These are phyloP conservation scores for Debaryomyces subglobosus DNA, from an alignment of 1,139 yeast species.

Conservation along the genomic window DNA sequence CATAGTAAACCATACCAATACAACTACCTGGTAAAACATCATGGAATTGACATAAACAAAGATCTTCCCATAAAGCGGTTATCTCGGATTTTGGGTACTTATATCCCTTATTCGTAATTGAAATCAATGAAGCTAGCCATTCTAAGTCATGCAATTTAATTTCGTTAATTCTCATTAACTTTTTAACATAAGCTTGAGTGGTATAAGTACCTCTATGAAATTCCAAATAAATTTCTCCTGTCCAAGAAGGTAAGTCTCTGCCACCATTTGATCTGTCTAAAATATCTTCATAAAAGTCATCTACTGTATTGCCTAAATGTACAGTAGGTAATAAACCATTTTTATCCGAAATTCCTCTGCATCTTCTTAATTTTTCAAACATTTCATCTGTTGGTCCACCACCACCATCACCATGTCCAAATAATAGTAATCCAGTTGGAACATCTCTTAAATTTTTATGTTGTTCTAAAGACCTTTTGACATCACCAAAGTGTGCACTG, in stretches of 20 bases:
- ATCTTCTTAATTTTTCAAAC: slow-evolving; percentile 88
- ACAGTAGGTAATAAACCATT: slow-evolving; percentile 83
- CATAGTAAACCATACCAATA: slow-evolving; percentile 89
- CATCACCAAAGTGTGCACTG: slow-evolving; percentile 89
- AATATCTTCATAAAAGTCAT: slow-evolving; percentile 74
- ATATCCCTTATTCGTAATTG: slow-evolving; percentile 55
- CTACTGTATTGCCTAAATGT: slow-evolving; percentile 74
- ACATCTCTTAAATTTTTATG: slow-evolving; percentile 83
- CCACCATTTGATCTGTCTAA: slow-evolving; percentile 68
- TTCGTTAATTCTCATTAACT: slow-evolving; percentile 79
- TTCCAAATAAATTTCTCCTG: slow-evolving; percentile 91
- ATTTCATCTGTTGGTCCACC: slow-evolving; percentile 96
- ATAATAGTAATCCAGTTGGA: slow-evolving; percentile 78
- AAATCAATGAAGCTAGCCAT: slow-evolving; percentile 75
- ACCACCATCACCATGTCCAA: slow-evolving; percentile 97
- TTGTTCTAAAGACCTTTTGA: slow-evolving; percentile 72
- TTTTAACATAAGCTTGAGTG: slow-evolving; percentile 85
- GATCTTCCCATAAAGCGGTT: slow-evolving; percentile 80
- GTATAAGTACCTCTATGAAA: slow-evolving; percentile 97
- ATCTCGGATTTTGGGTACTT: slow-evolving; percentile 72
- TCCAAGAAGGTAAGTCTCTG: slow-evolving; percentile 76
- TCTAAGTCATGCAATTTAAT: slow-evolving; percentile 83
- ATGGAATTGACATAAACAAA: slow-evolving; percentile 90
- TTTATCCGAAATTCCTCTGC: slow-evolving; percentile 83
- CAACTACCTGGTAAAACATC: slow-evolving; percentile 97